A percentile compares a stretch with the other conserved stretches of the same genome.
Evolutionary conservation across 1,139 yeast genomes (phyloP).

Genomic region (Kodamaea sp.): DNA sequence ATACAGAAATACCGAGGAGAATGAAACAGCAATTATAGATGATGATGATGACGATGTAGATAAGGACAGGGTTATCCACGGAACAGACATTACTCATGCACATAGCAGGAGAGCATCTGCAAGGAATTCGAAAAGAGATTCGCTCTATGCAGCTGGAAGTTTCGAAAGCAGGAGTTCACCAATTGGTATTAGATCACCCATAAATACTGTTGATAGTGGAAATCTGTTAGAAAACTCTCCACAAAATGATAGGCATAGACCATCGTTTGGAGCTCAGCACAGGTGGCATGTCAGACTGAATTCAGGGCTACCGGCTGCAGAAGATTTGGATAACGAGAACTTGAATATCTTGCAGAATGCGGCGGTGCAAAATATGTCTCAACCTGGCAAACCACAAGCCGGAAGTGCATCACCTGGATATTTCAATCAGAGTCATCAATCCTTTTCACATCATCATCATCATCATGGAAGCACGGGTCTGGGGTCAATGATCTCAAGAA

Average conservation of each 20-base stretch:
- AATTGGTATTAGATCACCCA: conserved; percentile 12
- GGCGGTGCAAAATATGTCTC: conserved; percentile 16
- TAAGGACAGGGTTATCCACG: too few relatives aligned
- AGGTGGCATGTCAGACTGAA: conserved; percentile 4
- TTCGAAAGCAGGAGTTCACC: conserved; percentile 8
- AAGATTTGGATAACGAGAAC: conserved; percentile 42
- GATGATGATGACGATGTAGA: conserved; percentile 13
- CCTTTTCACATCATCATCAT: conserved; percentile 2
- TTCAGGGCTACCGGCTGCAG: conserved; percentile 10
- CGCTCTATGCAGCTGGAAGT: conserved; percentile 1
- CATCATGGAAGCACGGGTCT: conserved; percentile 9
- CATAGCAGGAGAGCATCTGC: conserved; percentile 8
- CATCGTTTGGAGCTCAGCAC: conserved; percentile 4
- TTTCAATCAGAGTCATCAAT: conserved; percentile 13
- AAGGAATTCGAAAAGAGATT: conserved; percentile 3
- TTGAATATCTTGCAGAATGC: conserved; percentile 40
- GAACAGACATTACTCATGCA: not conserved
- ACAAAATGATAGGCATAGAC: conserved; percentile 4
- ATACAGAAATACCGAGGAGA: conserved; percentile 6
- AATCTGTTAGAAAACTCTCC: conserved; percentile 7
- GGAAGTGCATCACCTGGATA: conserved; percentile 16
- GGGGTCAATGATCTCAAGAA: conserved; percentile 25
- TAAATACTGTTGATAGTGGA: conserved; percentile 7
- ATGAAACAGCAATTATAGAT: conserved; percentile 29
- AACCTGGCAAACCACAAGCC: conserved; percentile 6